Evolutionary conservation across 371 early-diverging fungal genomes (phyloP), one percentile per base, ranked within the genome.

Genomic region (Saksenaea oblongispora): DNA sequence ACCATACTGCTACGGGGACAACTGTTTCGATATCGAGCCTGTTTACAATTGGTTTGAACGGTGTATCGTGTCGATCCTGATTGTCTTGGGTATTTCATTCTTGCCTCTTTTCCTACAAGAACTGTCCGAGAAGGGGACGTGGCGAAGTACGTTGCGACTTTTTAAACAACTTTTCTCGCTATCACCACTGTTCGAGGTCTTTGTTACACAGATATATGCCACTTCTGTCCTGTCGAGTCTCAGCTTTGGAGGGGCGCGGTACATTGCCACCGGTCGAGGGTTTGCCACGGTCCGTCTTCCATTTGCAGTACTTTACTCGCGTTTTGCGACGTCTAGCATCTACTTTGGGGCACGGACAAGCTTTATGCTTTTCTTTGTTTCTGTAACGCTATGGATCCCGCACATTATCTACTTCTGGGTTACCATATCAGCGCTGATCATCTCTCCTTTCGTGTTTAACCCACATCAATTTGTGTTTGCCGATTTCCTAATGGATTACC

Each of bases 221-320:
- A 87, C 91, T 69, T 84, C 93, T 31, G 87, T 95, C 42, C 72
- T 93, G 67, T 87, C 89, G 60, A 92, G 93, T 69, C 68, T 94
- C 67, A 91, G 86, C 11, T 95, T 91, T 73, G 94, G 94, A 54
- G 93, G 93, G 10, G 93, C 93, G 17, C 84, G 91, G 0, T 96
- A 95, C 69, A 92, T 94, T 61, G 90, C 91, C 18, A 93, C 95
- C 1, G 96, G 96, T 0, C 89, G 96, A 69, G 93, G 93, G 14
- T 93, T 96, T 73, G 93, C 95, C 2, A 96, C 94, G 0, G 80
- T 93, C 5, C 87, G 95, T 3, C 63, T 89, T n/a, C 86, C 90
- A 22, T 95, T 96, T 72, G 80, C 87, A 1, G 78, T 86, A 2
- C 84, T 95, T 13, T 95, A 89, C 62, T 84, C 90, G 27, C 86